These are phyloP conservation scores for Trichothecium roseum DNA, from an alignment of 2,329 filamentous ascomycete species.

Conservation along the genomic window DNA sequence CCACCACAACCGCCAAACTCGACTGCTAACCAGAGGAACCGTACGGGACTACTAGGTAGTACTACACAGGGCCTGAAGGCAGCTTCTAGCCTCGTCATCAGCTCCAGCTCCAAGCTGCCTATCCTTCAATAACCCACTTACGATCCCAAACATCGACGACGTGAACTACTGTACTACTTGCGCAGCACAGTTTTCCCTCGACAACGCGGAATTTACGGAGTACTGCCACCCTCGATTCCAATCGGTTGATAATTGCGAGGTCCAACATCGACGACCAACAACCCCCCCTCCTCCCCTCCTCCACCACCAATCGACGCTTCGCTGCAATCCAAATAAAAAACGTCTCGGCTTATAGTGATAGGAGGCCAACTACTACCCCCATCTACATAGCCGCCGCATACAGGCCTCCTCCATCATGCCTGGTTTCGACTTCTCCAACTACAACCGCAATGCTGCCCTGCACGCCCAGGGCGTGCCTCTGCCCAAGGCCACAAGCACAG, in stretches of 20 bases:
- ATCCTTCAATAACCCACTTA: neutral
- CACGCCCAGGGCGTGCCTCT: conserved; percentile 89
- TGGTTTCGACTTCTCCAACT: conserved; percentile 99
- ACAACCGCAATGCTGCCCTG: conserved; percentile 96
- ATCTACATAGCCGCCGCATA: neutral
- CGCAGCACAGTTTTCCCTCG: no score
- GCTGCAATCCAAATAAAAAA: neutral
- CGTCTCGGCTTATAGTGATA: neutral
- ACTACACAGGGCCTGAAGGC: conserved; percentile 3
- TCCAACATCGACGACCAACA: neutral
- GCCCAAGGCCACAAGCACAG: conserved; percentile 95
- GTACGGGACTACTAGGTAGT: no score
- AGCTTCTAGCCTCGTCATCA: conserved; percentile 42
- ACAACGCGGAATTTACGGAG: no score
- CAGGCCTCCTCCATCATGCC: conserved; percentile 55
- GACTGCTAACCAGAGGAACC: no score
- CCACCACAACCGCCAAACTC: conserved; percentile 6
- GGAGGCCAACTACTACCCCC: neutral
- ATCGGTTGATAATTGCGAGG: neutral
- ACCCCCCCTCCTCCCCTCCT: neutral
- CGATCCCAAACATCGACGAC: neutral
- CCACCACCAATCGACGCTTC: conserved; percentile 3
- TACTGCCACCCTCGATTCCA: no score
- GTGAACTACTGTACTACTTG: no score
- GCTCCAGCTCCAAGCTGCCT: conserved; percentile 23